Evolutionary conservation across 163 green algal genomes (phyloP).

Genomic region (Prototheca wickerhamii): DNA sequence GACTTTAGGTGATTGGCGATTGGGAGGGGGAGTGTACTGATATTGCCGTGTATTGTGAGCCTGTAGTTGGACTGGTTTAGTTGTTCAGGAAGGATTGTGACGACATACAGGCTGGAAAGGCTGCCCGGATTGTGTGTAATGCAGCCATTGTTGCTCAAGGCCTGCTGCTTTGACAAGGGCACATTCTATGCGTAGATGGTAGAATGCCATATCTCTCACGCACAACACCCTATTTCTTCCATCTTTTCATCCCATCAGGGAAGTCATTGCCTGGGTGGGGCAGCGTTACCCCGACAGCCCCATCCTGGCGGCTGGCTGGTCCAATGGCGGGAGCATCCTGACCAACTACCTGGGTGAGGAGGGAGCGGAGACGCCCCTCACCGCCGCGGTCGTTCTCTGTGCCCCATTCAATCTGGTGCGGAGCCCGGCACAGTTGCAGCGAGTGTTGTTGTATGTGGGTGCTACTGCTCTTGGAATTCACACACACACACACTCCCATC

Average conservation of each 20-base stretch:
- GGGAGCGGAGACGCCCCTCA: constrained; percentile 43
- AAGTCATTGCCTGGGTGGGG: constrained; percentile 63
- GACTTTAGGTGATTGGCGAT: constrained; percentile 11
- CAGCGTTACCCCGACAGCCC: constrained; percentile 44
- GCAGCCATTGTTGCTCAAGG: too few relatives aligned
- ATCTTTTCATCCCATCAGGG: constrained; percentile 32
- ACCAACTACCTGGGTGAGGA: constrained; percentile 85
- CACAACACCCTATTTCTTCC: not conserved
- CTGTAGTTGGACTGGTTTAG: too few relatives aligned
- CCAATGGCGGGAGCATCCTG: constrained; percentile 91
- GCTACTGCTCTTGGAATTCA: too few relatives aligned
- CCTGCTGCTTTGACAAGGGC: not conserved
- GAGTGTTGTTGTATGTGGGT: too few relatives aligned
- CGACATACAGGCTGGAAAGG: too few relatives aligned
- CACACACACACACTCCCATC: not conserved
- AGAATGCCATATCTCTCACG: not conserved
- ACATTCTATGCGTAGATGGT: too few relatives aligned
- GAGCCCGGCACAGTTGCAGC: too few relatives aligned
- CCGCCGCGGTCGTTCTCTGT: constrained; percentile 76
- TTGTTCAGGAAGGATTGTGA: too few relatives aligned
- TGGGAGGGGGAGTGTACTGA: too few relatives aligned
- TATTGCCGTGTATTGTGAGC: too few relatives aligned
- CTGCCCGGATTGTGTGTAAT: too few relatives aligned
- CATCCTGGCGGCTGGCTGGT: constrained; percentile 85
- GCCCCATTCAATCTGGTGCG: constrained; percentile 89